Conservation (phyloP, 2,329 filamentous ascomycete species). For the Penicillium sp. region DNA sequence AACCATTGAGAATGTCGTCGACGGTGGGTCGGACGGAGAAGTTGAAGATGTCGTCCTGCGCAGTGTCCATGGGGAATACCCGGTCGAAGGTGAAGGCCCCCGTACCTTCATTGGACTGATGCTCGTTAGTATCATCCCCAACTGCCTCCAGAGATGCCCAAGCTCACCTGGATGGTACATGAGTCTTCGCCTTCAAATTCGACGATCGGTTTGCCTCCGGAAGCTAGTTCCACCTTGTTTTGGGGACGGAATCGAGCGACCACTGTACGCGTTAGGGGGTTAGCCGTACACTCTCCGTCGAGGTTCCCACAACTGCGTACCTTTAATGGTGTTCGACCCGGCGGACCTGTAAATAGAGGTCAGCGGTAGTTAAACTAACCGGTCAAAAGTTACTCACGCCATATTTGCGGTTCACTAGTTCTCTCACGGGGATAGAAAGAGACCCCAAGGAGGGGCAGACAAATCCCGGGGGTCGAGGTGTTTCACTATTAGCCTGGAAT, state of each 20-base stretch:
- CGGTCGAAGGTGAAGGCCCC: slow-evolving; percentile 95
- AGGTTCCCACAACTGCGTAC: slow-evolving; percentile 35
- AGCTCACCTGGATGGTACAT: slow-evolving; percentile 70
- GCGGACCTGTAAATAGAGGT: slow-evolving; percentile 20
- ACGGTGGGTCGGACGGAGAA: slow-evolving; percentile 95
- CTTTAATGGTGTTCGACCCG: slow-evolving; percentile 50
- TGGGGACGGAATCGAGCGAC: slow-evolving; percentile 97
- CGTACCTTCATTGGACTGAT: slow-evolving; percentile 72
- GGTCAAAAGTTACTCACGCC: slow-evolving; percentile 42
- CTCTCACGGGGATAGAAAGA: slow-evolving; percentile 12
- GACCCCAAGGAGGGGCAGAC: slow-evolving; percentile 26
- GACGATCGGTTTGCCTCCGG: slow-evolving; percentile 88
- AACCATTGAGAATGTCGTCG: slow-evolving; percentile 96
- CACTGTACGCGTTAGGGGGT: slow-evolving; percentile 55
- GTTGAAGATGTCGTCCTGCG: slow-evolving; percentile 91
- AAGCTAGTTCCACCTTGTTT: slow-evolving; percentile 87
- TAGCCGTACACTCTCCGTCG: slow-evolving; percentile 33
- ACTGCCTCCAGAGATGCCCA: background rate
- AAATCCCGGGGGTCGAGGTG: slow-evolving; percentile 11
- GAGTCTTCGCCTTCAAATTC: slow-evolving; percentile 84
- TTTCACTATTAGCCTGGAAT: slow-evolving; percentile 11
- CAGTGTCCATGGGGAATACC: slow-evolving; percentile 90
- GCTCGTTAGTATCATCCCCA: slow-evolving; percentile 14
- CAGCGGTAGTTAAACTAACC: slow-evolving; percentile 7
- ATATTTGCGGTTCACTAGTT: slow-evolving; percentile 34